phyloP scores from a whole-genome alignment of 176 grass and related monocot species.

The Alopecurus myosuroides region DNA sequence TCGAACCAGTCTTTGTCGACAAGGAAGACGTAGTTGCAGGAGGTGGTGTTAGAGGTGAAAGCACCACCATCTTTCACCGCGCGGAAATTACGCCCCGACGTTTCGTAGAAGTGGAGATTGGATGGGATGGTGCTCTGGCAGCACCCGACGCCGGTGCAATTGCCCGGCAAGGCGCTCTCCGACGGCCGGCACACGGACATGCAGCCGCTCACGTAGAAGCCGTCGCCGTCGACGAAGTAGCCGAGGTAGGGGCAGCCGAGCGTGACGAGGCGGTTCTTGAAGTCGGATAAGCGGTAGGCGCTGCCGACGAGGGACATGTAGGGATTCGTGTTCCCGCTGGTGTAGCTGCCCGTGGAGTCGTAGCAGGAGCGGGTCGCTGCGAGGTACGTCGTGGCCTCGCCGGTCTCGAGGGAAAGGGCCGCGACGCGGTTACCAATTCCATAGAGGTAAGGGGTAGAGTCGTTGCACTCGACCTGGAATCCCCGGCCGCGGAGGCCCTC shows the following conservation, averaged over 20 bases:
- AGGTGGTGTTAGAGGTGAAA: background rate
- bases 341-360: background rate
- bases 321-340: too few relatives aligned
- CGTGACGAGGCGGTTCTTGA: constrained; percentile 30
- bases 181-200: constrained; percentile 36
- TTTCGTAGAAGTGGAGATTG: background rate
- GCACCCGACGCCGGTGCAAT: constrained; percentile 49
- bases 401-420: background rate
- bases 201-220: constrained; percentile 34
- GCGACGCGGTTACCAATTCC: constrained; percentile 23
- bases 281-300: constrained; percentile 20
- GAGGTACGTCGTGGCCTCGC: constrained; percentile 11
- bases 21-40: constrained; percentile 46
- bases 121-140: constrained; percentile 30
- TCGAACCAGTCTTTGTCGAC: constrained; percentile 28
- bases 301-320: background rate
- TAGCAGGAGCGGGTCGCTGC: constrained; percentile 21
- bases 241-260: constrained; percentile 36
- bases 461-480: background rate
- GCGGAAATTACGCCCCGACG: background rate
- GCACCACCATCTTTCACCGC: background rate
- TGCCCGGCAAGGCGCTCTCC: background rate
- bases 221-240: background rate
- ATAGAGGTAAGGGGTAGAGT: background rate
- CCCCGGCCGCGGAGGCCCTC: background rate